Evolutionary conservation across 2,329 filamentous ascomycete species (phyloP).

Genomic region (Colletotrichum zoysiae): DNA sequence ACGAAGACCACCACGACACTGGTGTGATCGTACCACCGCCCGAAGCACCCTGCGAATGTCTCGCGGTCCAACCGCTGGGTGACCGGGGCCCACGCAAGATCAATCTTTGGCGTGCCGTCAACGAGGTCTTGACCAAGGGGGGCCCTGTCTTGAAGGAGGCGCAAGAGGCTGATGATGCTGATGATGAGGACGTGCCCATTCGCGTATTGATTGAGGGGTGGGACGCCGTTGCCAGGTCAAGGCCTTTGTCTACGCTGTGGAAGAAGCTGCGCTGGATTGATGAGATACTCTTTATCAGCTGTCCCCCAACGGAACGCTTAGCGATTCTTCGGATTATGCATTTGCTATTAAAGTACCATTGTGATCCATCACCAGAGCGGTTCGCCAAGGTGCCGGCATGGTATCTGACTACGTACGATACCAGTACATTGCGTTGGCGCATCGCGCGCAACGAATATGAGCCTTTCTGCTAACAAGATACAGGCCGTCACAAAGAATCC

Average conservation of each 20-base stretch:
- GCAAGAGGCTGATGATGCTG: slow-evolving; percentile 43
- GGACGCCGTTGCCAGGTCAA: slow-evolving; percentile 46
- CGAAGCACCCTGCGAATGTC: slow-evolving; percentile 27
- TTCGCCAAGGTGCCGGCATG: slow-evolving; percentile 45
- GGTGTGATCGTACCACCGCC: slow-evolving; percentile 28
- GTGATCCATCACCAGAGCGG: slow-evolving; percentile 44
- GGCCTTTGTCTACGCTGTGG: slow-evolving; percentile 47
- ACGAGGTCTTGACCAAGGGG: slow-evolving; percentile 41
- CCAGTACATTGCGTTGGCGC: background rate
- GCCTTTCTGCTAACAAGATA: slow-evolving; percentile 7
- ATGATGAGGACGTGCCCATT: slow-evolving; percentile 46
- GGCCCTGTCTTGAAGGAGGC: slow-evolving; percentile 33
- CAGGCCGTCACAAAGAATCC: slow-evolving; percentile 48
- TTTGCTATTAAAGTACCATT: slow-evolving; percentile 46
- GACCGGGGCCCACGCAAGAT: slow-evolving; percentile 6
- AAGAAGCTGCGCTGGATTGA: slow-evolving; percentile 46
- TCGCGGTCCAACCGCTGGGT: background rate
- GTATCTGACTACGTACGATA: slow-evolving; percentile 46
- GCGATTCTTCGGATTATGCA: slow-evolving; percentile 47
- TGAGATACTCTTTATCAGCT: slow-evolving; percentile 44
- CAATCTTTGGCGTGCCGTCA: slow-evolving; percentile 48
- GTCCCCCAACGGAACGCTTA: slow-evolving; percentile 44
- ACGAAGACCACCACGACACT: slow-evolving; percentile 13
- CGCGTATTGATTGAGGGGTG: slow-evolving; percentile 47
- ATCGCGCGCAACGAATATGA: too few relatives aligned